Percentiles rank a stretch among this genome's conserved stretches.
Conservation (phyloP, 1,284 basidiomycete species). For the Macrocybe sp. region DNA sequence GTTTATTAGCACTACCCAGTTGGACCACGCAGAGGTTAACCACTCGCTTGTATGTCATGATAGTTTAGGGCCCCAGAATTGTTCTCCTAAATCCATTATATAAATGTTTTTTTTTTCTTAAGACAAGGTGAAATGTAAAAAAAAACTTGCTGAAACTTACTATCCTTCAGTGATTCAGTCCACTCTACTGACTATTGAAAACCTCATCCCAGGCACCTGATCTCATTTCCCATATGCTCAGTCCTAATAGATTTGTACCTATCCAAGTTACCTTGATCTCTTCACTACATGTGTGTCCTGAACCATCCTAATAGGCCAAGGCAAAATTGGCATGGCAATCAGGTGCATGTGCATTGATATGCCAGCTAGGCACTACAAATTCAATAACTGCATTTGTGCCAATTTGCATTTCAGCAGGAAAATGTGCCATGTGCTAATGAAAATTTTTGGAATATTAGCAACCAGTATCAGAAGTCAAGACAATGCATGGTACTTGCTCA, state of each 20-base stretch:
- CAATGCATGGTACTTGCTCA: background rate
- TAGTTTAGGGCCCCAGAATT: background rate
- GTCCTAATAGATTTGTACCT: slow-evolving; percentile 15
- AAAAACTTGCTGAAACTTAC: slow-evolving; percentile 5
- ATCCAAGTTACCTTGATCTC: slow-evolving; percentile 15
- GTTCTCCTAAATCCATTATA: slow-evolving; percentile 8
- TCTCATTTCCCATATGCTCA: slow-evolving; percentile 18
- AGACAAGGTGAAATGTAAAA: too few species aligned
- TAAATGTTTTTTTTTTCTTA: too few species aligned
- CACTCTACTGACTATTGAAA: slow-evolving; percentile 18
- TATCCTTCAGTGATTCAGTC: slow-evolving; percentile 15
- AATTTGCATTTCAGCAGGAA: slow-evolving; percentile 12
- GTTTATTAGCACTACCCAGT: too few species aligned
- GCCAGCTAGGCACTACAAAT: slow-evolving; percentile 16
- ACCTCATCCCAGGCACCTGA: slow-evolving; percentile 14
- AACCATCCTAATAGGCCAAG: slow-evolving; percentile 11
- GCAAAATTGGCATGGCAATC: slow-evolving; percentile 11
- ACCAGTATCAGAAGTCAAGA: slow-evolving; percentile 12
- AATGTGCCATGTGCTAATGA: slow-evolving; percentile 8
- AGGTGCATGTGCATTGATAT: slow-evolving; percentile 16
- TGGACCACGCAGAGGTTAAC: too few species aligned
- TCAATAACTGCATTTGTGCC: slow-evolving; percentile 2
- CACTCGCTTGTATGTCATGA: too few species aligned
- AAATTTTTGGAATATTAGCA: slow-evolving; percentile 26
- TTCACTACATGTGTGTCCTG: slow-evolving; percentile 14